Evolutionary conservation across 208 protist species (phyloP).

Genomic region (Crithidia brevicula): DNA sequence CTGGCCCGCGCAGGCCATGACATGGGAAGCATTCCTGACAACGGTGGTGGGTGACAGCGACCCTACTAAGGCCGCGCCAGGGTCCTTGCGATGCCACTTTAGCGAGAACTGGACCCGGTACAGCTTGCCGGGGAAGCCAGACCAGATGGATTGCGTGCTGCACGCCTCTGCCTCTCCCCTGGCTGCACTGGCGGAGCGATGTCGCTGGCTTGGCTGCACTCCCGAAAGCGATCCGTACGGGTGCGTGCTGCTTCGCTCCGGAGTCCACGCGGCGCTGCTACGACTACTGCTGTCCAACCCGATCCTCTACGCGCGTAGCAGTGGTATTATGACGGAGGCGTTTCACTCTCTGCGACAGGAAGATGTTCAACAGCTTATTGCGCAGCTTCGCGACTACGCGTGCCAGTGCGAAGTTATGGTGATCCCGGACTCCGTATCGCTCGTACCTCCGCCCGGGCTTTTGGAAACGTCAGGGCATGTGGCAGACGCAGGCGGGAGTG

Average conservation of each 20-base stretch:
- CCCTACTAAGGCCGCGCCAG: slow-evolving; percentile 35
- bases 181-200: slow-evolving; percentile 83
- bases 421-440: slow-evolving; percentile 9
- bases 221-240: slow-evolving; percentile 76
- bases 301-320: slow-evolving; percentile 34
- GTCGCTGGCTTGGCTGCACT: slow-evolving; percentile 58
- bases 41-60: slow-evolving; percentile 74
- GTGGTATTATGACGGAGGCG: slow-evolving; percentile 18
- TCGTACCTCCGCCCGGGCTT: slow-evolving; percentile 14
- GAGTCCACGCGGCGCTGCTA: slow-evolving; percentile 54
- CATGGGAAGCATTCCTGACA: slow-evolving; percentile 58
- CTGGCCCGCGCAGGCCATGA: slow-evolving; percentile 61
- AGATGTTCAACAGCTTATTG: slow-evolving; percentile 16
- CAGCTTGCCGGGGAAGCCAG: slow-evolving; percentile 60
- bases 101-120: slow-evolving; percentile 58
- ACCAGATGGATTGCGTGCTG: slow-evolving; percentile 77
- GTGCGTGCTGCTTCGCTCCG: slow-evolving; percentile 56
- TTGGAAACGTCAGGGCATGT: not conserved
- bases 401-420: slow-evolving; percentile 7
- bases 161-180: slow-evolving; percentile 74
- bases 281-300: slow-evolving; percentile 53
- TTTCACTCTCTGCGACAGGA: slow-evolving; percentile 24
- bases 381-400: slow-evolving; percentile 21
- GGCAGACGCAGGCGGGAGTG: not conserved
- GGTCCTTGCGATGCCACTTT: slow-evolving; percentile 67